Base-by-base conservation (phyloP, 352 stramenopile species). In the Paralagenidium karlingii region DNA sequence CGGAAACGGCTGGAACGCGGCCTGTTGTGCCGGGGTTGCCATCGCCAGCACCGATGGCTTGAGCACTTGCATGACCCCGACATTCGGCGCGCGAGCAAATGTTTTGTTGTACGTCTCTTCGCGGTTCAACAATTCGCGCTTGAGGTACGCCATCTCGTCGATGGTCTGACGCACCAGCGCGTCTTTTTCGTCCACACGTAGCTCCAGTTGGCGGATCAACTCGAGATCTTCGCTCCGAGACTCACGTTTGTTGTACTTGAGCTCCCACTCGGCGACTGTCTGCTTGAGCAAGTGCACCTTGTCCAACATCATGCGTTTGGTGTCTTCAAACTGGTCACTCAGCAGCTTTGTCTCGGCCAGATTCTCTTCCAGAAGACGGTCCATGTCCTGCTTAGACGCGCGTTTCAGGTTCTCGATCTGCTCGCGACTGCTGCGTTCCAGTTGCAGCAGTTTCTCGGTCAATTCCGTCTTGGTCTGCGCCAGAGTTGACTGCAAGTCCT, bases 61-160 rank as follows among this genome's bases (percentile, higher is more conserved):
- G 24, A 94, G 58, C 36, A 96, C 84, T 34, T 94, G 63, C 38
- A 95, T 62, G 36, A 96, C 63, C 18, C 85, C 85, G 3, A 96
- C 82, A 29, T 94, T 94, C 0, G 82, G 81, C 8, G 62, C 55
- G 6, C 69, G 49, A 2, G 73, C 74, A 26, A 96, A 96, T 1
- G 85, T 93, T 38, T 94, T 94, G 62, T 96, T 96, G 71, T 95
- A 96, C 59, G 78, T 94, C 40, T 95, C 80, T 47, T 96, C 86
- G 12, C 86, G 82, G 43, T 96, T 96, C 13, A 94, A 54, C 22
- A 96, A 53, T 54, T 96, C 86, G 3, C 81, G 68, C 60, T 96
- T 94, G 48, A 94, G 90, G 48, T 89, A 94, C n/a, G 74, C 67
- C 79, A 95, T 92, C 47, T 96, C 86, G 38, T 95, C 81, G 44